Percentiles rank a stretch among this genome's conserved stretches.
phyloP scores from a whole-genome alignment of 345 rosid species.

The Lepidium aucheri region DNA sequence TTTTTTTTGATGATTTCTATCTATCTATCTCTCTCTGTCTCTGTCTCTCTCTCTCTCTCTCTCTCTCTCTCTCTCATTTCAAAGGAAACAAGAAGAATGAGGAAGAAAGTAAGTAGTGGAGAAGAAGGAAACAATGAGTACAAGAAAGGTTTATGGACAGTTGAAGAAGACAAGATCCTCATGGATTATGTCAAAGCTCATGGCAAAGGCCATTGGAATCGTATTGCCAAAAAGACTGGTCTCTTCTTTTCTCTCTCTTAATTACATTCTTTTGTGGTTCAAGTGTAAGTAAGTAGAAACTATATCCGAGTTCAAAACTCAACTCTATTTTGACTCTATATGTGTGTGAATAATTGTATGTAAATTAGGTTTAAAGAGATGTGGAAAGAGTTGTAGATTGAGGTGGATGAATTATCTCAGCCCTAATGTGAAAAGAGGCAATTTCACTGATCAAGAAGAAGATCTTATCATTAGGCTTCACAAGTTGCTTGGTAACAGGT shows the following conservation, averaged over 20 bases:
- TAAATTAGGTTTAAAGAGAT: constrained; percentile 43
- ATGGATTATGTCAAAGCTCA: constrained; percentile 42
- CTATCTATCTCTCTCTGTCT: constrained; percentile 22
- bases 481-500: constrained; percentile 61
- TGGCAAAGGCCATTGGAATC: constrained; percentile 68
- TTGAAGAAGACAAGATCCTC: constrained; percentile 42
- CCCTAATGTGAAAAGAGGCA: constrained; percentile 43
- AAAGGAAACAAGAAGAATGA: constrained; percentile 19
- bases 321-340: too few relatives aligned
- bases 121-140: constrained; percentile 30
- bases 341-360: background rate
- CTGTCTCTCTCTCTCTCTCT: constrained; percentile 16
- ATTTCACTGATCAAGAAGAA: constrained; percentile 50
- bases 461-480: constrained; percentile 58
- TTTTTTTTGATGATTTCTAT: constrained; percentile 9
- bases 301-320: too few relatives aligned
- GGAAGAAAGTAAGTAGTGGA: constrained; percentile 18
- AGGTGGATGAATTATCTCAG: constrained; percentile 60
- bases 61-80: constrained; percentile 15
- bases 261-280: too few relatives aligned
- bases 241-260: background rate
- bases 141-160: constrained; percentile 44
- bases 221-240: constrained; percentile 46
- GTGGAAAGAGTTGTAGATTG: constrained; percentile 66
- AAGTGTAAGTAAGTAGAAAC: too few relatives aligned